Percentiles rank a stretch among this genome's conserved stretches.
phyloP scores from a whole-genome alignment of 805 yeast species.

The Yamadazyma philogaea region DNA sequence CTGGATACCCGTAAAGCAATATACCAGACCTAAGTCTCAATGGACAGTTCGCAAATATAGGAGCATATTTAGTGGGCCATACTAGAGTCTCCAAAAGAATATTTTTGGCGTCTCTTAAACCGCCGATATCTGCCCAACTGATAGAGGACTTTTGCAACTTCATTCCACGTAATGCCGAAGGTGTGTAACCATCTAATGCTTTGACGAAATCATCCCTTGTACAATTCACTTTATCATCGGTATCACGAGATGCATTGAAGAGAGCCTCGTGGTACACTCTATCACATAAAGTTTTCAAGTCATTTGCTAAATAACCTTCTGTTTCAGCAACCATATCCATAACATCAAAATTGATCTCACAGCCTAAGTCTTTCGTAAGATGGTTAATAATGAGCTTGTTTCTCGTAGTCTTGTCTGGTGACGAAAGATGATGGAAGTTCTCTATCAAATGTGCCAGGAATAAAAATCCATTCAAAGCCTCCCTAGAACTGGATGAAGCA shows the following conservation, averaged over 20 bases:
- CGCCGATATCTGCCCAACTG: slow-evolving; percentile 89
- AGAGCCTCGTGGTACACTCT: slow-evolving; percentile 57
- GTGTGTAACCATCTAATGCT: slow-evolving; percentile 68
- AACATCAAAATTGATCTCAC: slow-evolving; percentile 38
- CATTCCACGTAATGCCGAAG: slow-evolving; percentile 82
- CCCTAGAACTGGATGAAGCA: slow-evolving; percentile 62
- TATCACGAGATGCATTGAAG: slow-evolving; percentile 17
- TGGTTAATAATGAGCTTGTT: slow-evolving; percentile 44
- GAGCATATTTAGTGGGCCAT: slow-evolving; percentile 97
- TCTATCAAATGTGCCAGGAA: slow-evolving; percentile 71
- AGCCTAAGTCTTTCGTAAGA: slow-evolving; percentile 22
- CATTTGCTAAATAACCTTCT: slow-evolving; percentile 88
- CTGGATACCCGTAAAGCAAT: slow-evolving; percentile 91
- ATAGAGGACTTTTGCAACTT: slow-evolving; percentile 74
- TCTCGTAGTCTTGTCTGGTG: slow-evolving; percentile 70
- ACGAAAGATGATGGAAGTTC: slow-evolving; percentile 52
- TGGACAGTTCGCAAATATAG: slow-evolving; percentile 88
- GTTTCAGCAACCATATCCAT: slow-evolving; percentile 59
- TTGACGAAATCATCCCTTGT: slow-evolving; percentile 43
- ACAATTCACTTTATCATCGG: slow-evolving; percentile 12
- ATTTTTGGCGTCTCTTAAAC: slow-evolving; percentile 70
- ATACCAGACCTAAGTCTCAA: slow-evolving; percentile 86
- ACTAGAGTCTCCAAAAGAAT: slow-evolving; percentile 83
- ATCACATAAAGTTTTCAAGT: slow-evolving; percentile 67
- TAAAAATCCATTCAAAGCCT: slow-evolving; percentile 57